Evolutionary conservation across 371 early-diverging fungal species (phyloP).

Genomic region (Lichtheimia hyalospora): DNA sequence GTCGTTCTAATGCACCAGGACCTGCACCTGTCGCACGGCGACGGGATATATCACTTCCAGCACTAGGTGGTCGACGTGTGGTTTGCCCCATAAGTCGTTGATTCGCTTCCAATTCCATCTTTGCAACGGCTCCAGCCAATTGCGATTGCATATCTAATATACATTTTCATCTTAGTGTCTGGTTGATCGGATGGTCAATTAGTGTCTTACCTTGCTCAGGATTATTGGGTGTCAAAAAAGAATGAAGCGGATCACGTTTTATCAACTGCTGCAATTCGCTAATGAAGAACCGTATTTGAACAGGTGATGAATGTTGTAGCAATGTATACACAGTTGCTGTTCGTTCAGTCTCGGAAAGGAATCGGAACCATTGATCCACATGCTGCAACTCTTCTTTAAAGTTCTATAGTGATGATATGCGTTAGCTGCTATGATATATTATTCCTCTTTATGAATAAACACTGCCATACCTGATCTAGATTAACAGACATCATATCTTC

Average conservation of each 20-base stretch:
- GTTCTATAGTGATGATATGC: conserved; percentile 26
- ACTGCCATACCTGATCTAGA: conserved; percentile 65
- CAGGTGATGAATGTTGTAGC: conserved; percentile 82
- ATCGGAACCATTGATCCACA: conserved; percentile 94
- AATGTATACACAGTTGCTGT: conserved; percentile 91
- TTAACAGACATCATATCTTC: conserved; percentile 92
- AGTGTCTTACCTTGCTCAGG: conserved; percentile 53
- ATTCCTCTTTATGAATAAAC: background rate
- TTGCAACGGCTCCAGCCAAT: conserved; percentile 59
- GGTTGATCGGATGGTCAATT: background rate
- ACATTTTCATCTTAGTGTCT: background rate
- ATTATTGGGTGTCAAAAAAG: conserved; percentile 59
- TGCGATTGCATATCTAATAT: conserved; percentile 55
- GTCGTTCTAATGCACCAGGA: conserved; percentile 59
- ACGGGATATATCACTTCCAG: conserved; percentile 6
- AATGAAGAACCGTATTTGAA: conserved; percentile 91
- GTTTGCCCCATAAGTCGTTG: conserved; percentile 56
- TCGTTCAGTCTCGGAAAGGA: conserved; percentile 85
- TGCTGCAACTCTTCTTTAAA: conserved; percentile 91
- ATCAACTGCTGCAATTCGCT: conserved; percentile 90
- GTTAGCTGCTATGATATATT: no score
- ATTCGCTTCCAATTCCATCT: conserved; percentile 62
- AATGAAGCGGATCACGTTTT: conserved; percentile 63
- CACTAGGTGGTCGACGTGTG: conserved; percentile 44
- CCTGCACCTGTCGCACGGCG: conserved; percentile 5